Percentiles rank a stretch among this genome's conserved stretches.
Conservation (phyloP, 1,284 basidiomycete species). For the Ganoderma meredithae region DNA sequence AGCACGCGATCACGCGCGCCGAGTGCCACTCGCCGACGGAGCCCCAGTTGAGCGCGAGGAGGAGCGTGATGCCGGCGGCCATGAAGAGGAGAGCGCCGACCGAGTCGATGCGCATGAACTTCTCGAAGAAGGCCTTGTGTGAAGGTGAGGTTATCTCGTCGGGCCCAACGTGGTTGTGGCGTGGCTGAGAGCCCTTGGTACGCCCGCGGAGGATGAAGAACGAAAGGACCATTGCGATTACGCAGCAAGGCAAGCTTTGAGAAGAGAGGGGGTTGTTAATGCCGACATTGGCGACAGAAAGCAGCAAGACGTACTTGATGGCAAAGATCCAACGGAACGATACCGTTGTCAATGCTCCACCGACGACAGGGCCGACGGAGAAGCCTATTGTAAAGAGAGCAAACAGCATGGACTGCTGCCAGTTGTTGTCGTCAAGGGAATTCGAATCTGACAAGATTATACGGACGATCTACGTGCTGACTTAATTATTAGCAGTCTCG, state of each 20-base stretch:
- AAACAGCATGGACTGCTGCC: slow-evolving; percentile 50
- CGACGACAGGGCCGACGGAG: slow-evolving; percentile 54
- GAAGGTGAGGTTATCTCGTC: not conserved
- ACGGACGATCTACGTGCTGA: slow-evolving; percentile 46
- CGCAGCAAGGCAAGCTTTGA: slow-evolving; percentile 42
- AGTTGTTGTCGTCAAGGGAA: slow-evolving; percentile 52
- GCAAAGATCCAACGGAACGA: slow-evolving; percentile 62
- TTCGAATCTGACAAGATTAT: slow-evolving; percentile 53
- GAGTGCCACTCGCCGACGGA: slow-evolving; percentile 41
- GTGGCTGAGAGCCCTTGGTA: slow-evolving; percentile 37
- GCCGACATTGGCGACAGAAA: not conserved
- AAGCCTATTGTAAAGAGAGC: slow-evolving; percentile 54
- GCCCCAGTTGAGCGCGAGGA: slow-evolving; percentile 49
- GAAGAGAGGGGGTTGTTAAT: slow-evolving; percentile 16
- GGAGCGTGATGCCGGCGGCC: slow-evolving; percentile 44
- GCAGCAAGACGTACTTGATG: slow-evolving; percentile 51
- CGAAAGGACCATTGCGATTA: slow-evolving; percentile 46
- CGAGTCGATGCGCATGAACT: slow-evolving; percentile 53
- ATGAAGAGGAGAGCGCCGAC: slow-evolving; percentile 51
- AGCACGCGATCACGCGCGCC: slow-evolving; percentile 45
- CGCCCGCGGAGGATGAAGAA: slow-evolving; percentile 51
- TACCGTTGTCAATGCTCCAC: slow-evolving; percentile 49
- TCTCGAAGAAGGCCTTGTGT: slow-evolving; percentile 41
- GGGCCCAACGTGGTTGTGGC: slow-evolving; percentile 27
- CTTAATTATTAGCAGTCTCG: not conserved